A percentile compares a stretch with the other conserved stretches of the same genome.
Evolutionary conservation across 192 early-diverging fungal genomes (phyloP).

Genomic region (Coemansia sp.): DNA sequence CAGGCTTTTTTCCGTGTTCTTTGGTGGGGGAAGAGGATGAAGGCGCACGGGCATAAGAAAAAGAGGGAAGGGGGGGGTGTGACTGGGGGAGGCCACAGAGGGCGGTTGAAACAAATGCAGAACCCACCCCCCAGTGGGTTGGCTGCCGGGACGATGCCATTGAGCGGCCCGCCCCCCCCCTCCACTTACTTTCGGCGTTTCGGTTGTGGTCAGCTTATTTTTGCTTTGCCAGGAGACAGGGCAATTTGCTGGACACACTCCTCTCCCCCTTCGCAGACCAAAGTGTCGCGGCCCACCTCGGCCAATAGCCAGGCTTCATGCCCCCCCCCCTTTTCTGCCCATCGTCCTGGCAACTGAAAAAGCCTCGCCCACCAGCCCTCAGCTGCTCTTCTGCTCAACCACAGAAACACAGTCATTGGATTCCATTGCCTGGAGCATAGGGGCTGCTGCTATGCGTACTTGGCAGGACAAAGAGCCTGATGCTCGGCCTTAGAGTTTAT

Average conservation of each 20-base stretch:
- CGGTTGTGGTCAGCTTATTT: background rate
- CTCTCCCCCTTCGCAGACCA: background rate
- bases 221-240: background rate
- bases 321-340: background rate
- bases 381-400: background rate
- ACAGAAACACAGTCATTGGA: background rate
- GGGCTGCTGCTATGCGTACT: too few species aligned
- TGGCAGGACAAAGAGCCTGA: background rate
- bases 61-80: conserved; percentile 27
- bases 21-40: background rate
- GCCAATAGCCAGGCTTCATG: background rate
- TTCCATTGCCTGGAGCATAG: background rate
- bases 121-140: conserved; percentile 21
- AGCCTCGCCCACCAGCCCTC: background rate
- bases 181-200: background rate
- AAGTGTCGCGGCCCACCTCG: background rate
- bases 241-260: background rate
- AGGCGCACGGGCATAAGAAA: conserved; percentile 1
- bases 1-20: conserved; percentile 7
- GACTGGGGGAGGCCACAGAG: conserved; percentile 29
- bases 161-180: background rate
- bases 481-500: background rate
- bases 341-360: background rate
- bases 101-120: conserved; percentile 42
- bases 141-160: background rate